Evolutionary conservation across 192 early-diverging fungal species (phyloP), one percentile per base, ranked within the genome.

Genomic region (Podila epicladia): DNA sequence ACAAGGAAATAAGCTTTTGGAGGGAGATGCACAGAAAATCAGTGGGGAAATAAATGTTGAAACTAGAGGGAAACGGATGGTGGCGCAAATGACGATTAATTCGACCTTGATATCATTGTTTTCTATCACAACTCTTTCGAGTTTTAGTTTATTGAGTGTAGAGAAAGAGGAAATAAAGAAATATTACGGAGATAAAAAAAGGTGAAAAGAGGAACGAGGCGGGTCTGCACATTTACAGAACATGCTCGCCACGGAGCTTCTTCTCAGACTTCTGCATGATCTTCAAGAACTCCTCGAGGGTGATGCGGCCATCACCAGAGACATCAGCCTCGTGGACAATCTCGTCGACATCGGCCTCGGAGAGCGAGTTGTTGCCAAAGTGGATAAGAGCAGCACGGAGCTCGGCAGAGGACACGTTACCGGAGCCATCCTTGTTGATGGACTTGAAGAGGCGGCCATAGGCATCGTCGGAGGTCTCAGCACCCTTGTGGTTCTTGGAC

Each of bases 211-310:
- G 24, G 1, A 28, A 32, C 24, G 58, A 57, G 41, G 9, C 22
- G 0, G 24, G 17, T 13, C 26, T 26, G 26, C 17, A 33, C 32
- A 64, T 70, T 50, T 70, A 70, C 68, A 70, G 24, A 35, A 70
- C 58, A 48, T 70, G 59, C 68, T 70, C 68, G 59, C 68, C 68
- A 50, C 68, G 68, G 59, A 70, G 68, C 68, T 70, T 70, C 68
- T 70, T 45, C 58, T 60, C 68, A 20, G 68, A 70, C 68, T 70
- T 70, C 29, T 60, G 58, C 89, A 90, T 90, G 89, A 92, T 95
- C 84, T 91, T 92, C 82, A 90, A 88, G 82, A 96, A 96, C 85
- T 96, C 94, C 71, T 95, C 90, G 69, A 93, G 95, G 82, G 94
- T 92, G 84, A 97, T 96, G 69, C 89, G 87, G 45, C 94, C 94